A percentile compares a stretch with the other conserved stretches of the same genome.
These are phyloP conservation scores for Vitis hybrid DNA, from an alignment of 177 flowering plant species.

Conservation along the genomic window DNA sequence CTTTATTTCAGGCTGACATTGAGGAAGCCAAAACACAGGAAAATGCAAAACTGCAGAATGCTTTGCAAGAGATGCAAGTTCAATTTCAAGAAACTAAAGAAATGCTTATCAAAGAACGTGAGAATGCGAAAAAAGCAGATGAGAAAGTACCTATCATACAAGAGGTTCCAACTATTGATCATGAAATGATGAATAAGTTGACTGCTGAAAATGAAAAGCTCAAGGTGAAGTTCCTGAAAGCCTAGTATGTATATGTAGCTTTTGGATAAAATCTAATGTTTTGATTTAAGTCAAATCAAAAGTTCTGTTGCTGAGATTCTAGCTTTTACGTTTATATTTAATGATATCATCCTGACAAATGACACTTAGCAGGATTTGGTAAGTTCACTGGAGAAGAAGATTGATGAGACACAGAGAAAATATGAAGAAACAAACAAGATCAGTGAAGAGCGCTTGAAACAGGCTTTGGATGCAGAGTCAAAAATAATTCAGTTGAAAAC, in stretches of 20 bases:
- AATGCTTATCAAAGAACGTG: slow-evolving; percentile 57
- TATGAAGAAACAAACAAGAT: slow-evolving; percentile 68
- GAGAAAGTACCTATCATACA: slow-evolving; percentile 38
- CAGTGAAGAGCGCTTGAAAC: slow-evolving; percentile 83
- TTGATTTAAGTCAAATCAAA: background rate
- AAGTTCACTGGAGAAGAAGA: slow-evolving; percentile 74
- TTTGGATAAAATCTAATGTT: background rate
- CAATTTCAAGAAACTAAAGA: slow-evolving; percentile 70
- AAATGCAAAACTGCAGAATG: slow-evolving; percentile 62
- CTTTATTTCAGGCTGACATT: slow-evolving; percentile 55
- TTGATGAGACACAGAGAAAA: slow-evolving; percentile 82
- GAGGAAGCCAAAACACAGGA: slow-evolving; percentile 85
- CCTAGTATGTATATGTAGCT: slow-evolving; percentile 4
- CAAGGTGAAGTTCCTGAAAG: slow-evolving; percentile 45
- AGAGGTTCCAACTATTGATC: slow-evolving; percentile 64
- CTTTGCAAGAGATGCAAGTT: slow-evolving; percentile 64
- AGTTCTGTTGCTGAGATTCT: background rate
- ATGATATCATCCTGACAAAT: slow-evolving; percentile 5
- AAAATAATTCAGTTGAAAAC: slow-evolving; percentile 85
- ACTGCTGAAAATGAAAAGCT: slow-evolving; percentile 81
- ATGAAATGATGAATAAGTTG: slow-evolving; percentile 61
- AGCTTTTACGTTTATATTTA: background rate
- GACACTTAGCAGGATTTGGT: slow-evolving; percentile 59
- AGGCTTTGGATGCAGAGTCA: slow-evolving; percentile 80
- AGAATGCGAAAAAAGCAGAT: slow-evolving; percentile 42